Base-by-base conservation (phyloP, 495 filamentous ascomycete species). In the Bacidia rubella region DNA sequence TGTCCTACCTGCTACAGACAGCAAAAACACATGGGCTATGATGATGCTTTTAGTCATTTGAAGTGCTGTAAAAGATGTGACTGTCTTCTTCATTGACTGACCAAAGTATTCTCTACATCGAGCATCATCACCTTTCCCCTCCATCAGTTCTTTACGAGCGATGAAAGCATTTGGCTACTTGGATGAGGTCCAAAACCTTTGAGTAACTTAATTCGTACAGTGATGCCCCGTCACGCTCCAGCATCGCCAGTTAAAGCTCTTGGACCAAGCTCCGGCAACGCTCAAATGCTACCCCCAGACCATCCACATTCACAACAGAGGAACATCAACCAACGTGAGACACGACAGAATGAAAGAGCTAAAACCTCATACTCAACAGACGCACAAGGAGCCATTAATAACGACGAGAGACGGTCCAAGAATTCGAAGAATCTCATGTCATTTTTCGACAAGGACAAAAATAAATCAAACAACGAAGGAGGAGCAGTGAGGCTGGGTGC, bases 351-450 rank as follows among this genome's bases (percentile, higher is more conserved):
- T 15, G 15, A 15, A 7, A 35, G 15, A 7, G 7, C 7, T 5
- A 7, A 5, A 35, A 7, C 29, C 15, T 7, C 7, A 7, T 15
- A 15, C 5, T 5, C 7, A 35, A 35, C 29, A 5, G 15, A 15
- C 15, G 5, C 29, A 35, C 29, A 35, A 35, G 15, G 29, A 35
- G 29, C 7, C 29, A 15, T n/a, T n/a, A n/a, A 35, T 35, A 15
- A 15, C 7, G 29, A 35, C 15, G 76, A 40, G 70, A 47, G 17
- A 69, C 82, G 77, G 56, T 78, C 76, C 0, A 78, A 83, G 57
- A 81, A 81, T 54, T 75, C 78, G 19, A 74, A 85, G 0, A 85
- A 83, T 12, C 64, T 87, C 41, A 84, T 78, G 56, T 74, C 81
- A 0, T 61, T 80, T 11, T 68, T 70, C 40, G 70, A 65, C 5